Evolutionary conservation across 2,329 filamentous ascomycete genomes (phyloP), one percentile per base, ranked within the genome.

Genomic region (Ophiostoma triangulosporum): DNA sequence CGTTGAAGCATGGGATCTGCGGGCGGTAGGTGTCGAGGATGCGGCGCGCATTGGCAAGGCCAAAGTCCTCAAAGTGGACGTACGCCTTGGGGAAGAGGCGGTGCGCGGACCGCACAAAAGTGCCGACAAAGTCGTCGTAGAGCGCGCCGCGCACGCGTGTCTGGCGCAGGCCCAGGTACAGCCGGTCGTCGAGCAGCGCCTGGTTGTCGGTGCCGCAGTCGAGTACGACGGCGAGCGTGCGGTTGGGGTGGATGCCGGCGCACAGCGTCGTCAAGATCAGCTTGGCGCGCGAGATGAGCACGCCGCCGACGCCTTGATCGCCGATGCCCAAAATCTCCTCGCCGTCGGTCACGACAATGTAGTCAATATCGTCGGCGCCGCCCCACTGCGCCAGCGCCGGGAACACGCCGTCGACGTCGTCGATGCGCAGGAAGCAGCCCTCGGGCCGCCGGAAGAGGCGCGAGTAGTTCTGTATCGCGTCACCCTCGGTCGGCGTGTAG

Each of bases 41-140:
- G 3, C 86, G 77, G 29, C 85, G 75, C 0, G 87, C 78, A 62
- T 95, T 95, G 1, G 67, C 66, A 0, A 94, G 69, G 0, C 88
- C 88, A 69, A 95, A 94, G 63, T 95, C 89, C 62, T 95, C 87
- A 61, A 94, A 95, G 62, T 95, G 88, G 20, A 95, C 83, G 61
- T 90, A 91, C 0, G 89, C 88, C 46, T 76, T 81, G 0, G 89
- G 89, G 57, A 84, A 95, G 1, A 81, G 73, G 60, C 83, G 80
- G 45, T 81, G 73, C 0, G 83, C 83, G 0, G 80, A 74, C 51
- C 73, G 70, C 8, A 95, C 78, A 62, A 95, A 95, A 0, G 69
- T 77, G 46, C 88, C 84, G 1, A 94, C 79, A 57, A 95, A 87
- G 0, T 77, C 66, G 62, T 91, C 86, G 62, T 95, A 95, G 60